Percentiles rank a stretch among this genome's conserved stretches.
These are phyloP conservation scores for Microsporum canis DNA, from an alignment of 2,329 filamentous ascomycete species.

Conservation along the genomic window DNA sequence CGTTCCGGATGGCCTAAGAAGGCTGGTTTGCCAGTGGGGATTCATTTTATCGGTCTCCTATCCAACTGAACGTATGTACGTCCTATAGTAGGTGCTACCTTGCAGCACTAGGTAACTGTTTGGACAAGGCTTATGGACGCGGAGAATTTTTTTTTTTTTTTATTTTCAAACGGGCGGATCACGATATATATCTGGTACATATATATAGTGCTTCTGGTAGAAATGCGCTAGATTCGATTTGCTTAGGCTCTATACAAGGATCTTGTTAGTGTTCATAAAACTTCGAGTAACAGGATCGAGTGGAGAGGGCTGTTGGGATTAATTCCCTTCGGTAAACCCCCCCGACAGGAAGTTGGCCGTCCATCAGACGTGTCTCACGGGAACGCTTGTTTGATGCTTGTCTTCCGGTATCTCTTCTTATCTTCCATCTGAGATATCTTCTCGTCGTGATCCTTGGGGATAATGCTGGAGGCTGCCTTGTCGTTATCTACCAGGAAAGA, in stretches of 20 bases:
- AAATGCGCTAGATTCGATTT: background rate
- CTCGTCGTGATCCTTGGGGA: no score
- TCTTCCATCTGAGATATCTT: background rate
- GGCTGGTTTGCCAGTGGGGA: background rate
- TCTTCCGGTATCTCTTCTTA: background rate
- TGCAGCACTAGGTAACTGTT: background rate
- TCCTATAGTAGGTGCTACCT: background rate
- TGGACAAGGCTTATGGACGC: background rate
- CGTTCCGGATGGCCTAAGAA: background rate
- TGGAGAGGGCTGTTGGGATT: background rate
- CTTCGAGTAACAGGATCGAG: background rate
- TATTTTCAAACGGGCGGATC: background rate
- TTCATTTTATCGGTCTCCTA: background rate
- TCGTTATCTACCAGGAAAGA: no score
- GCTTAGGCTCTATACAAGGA: background rate
- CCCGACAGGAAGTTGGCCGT: background rate
- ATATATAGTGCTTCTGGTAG: background rate
- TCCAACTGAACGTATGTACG: background rate
- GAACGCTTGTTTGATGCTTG: background rate
- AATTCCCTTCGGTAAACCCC: background rate
- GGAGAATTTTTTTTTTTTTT: background rate
- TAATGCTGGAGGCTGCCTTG: no score
- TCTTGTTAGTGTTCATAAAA: background rate
- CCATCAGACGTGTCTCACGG: background rate
- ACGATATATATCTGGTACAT: background rate